These are phyloP conservation scores for Hypholoma sublateritium DNA, from an alignment of 768 basidiomycete genomes.

Conservation along the genomic window DNA sequence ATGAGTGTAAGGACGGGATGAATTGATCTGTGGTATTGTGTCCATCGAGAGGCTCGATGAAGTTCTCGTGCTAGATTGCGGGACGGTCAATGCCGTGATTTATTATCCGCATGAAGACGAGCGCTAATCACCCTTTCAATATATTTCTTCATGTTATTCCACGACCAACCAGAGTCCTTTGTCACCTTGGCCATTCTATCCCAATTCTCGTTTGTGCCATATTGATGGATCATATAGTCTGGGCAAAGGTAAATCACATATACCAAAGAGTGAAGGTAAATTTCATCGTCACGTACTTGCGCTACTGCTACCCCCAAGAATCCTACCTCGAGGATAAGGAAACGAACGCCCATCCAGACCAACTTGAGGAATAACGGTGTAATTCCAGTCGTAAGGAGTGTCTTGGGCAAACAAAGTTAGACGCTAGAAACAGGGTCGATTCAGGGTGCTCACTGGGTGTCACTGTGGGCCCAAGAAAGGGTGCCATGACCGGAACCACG, in stretches of 20 bases:
- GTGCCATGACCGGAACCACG: conserved; percentile 11
- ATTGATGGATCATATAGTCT: conserved; percentile 37
- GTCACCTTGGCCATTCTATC: conserved; percentile 33
- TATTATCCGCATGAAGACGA: not conserved
- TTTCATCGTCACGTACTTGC: not conserved
- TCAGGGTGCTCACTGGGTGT: conserved; percentile 12
- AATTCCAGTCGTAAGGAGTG: conserved; percentile 7
- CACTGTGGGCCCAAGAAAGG: conserved; percentile 17
- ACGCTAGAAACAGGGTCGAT: not conserved
- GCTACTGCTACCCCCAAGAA: conserved; percentile 6
- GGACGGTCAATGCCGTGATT: not conserved
- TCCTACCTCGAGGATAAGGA: conserved; percentile 6
- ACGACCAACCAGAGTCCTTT: conserved; percentile 37
- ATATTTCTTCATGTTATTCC: conserved; percentile 35
- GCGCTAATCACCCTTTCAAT: conserved; percentile 26
- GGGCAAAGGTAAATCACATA: not conserved
- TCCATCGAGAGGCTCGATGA: conserved; percentile 33
- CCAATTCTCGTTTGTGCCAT: conserved; percentile 36
- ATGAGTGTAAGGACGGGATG: conserved; percentile 34
- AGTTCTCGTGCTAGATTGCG: conserved; percentile 31
- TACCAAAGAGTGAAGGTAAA: too few species aligned
- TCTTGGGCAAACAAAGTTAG: not conserved
- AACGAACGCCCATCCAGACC: conserved; percentile 2
- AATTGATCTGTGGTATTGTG: conserved; percentile 37
- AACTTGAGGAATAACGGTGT: conserved; percentile 1